Base-by-base conservation (phyloP, 148 eudicot species). In the Suaeda aralocaspica region DNA sequence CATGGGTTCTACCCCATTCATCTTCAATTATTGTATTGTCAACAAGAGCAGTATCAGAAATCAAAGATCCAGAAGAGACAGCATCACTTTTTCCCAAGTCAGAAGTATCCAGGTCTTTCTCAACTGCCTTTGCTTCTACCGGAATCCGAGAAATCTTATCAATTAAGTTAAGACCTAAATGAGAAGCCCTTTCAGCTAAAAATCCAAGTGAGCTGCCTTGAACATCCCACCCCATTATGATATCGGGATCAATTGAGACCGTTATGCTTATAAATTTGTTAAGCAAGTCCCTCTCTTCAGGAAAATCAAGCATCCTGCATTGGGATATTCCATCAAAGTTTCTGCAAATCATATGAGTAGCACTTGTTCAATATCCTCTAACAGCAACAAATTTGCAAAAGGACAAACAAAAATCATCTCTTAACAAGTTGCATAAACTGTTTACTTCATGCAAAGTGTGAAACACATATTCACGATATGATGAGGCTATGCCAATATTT, bases 1-100 rank as follows among this genome's bases (percentile, higher is more conserved):
- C 96, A 85, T 94, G 99, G 70, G 97, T 94, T 75, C 99, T 79
- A 19, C 98, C 99, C 99, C 99, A 94, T 70, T 94, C 99, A 50
- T 94, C 99, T 74, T 91, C 92, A 72, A 89, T 89, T 73, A 94
- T 67, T 53, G 83, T 52, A 66, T 80, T 79, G 71, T 85, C 90
- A 68, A 52, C 71, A 56, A 74, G 62, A 70, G 68, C 66, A 57
- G 86, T 59, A 58, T 87, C 92, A 80, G 89, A 65, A 49, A 58
- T 66, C 76, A 81, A 49, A 53, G 86, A 76, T 51, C 83, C 89
- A 58, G 82, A 72, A 66, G 73, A 66, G 61, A 74, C 76, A 67
- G 65, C 81, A 72, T 72, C 82, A 52, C n/a, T 52, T 64, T 45
- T 80, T 76, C 73, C 86, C 74, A 55, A 77, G 21, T 71, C 80